These are phyloP conservation scores for Raphanus sativus DNA, from an alignment of 345 rosid genomes.

Conservation along the genomic window DNA sequence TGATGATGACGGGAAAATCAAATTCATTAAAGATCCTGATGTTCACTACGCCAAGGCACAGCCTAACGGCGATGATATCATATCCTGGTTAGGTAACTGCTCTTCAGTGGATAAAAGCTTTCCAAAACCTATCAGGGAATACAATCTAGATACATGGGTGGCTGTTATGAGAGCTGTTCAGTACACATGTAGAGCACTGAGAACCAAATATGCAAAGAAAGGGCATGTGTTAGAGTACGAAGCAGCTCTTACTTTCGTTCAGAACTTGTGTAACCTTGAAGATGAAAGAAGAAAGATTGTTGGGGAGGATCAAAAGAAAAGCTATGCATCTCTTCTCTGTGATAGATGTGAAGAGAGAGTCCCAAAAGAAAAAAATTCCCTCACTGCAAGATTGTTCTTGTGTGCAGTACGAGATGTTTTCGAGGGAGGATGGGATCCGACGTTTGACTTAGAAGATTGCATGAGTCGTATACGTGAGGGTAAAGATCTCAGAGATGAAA, in stretches of 20 bases:
- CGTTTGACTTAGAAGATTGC: background rate
- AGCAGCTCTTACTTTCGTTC: background rate
- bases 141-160: constrained; percentile 22
- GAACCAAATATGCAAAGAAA: background rate
- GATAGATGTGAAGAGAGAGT: background rate
- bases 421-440: background rate
- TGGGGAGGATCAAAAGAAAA: background rate
- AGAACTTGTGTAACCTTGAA: background rate
- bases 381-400: background rate
- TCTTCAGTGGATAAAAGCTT: constrained; percentile 3
- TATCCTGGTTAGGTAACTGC: constrained; percentile 23
- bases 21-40: background rate
- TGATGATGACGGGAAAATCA: constrained; percentile 1
- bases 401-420: constrained; percentile 27
- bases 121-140: constrained; percentile 17
- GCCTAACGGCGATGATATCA: constrained; percentile 13
- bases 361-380: background rate
- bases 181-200: constrained; percentile 17
- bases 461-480: constrained; percentile 3
- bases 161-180: constrained; percentile 27
- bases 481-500: background rate
- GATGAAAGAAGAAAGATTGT: background rate
- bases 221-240: background rate
- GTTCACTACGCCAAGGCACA: constrained; percentile 17
- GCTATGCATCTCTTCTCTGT: constrained; percentile 30